A percentile compares a stretch with the other conserved stretches of the same genome.
phyloP scores from a whole-genome alignment of 768 basidiomycete species.

The Daedaleopsis nitida region DNA sequence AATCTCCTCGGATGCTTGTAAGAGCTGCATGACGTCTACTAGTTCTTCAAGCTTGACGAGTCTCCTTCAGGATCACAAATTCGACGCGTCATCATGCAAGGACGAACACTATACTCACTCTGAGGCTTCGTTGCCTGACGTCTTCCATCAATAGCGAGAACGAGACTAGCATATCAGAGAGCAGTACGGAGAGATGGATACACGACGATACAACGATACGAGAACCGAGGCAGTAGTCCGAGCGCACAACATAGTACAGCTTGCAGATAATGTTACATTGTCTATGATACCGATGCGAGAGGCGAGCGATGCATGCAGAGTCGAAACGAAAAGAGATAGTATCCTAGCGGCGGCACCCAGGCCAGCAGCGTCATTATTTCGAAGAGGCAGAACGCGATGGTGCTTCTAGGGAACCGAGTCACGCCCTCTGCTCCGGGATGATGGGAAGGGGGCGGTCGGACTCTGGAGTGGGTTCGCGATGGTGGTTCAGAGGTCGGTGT shows the following conservation, averaged over 20 bases:
- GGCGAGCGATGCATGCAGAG: neutral
- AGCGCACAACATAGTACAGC: neutral
- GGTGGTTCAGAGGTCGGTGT: slow-evolving; percentile 21
- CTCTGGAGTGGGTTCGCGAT: slow-evolving; percentile 4
- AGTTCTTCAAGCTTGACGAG: too few species aligned
- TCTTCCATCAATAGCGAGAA: too few species aligned
- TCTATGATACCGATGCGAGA: neutral
- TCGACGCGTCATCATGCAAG: too few species aligned
- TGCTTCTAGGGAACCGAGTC: neutral
- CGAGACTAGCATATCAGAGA: neutral
- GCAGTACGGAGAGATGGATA: neutral
- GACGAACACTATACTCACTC: too few species aligned
- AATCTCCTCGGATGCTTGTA: too few species aligned
- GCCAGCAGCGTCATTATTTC: neutral
- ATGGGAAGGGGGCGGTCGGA: slow-evolving; percentile 2
- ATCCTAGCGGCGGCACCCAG: neutral
- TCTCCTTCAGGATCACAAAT: too few species aligned
- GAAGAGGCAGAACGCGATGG: neutral
- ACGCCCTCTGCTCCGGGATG: slow-evolving; percentile 12
- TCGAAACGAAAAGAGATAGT: neutral
- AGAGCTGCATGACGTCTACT: too few species aligned
- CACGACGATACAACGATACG: neutral
- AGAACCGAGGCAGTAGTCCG: neutral
- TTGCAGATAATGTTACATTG: slow-evolving; percentile 3
- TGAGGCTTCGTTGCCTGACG: too few species aligned